Base-by-base conservation (phyloP, 495 filamentous ascomycete genomes). In the Talaromyces adpressus region DNA sequence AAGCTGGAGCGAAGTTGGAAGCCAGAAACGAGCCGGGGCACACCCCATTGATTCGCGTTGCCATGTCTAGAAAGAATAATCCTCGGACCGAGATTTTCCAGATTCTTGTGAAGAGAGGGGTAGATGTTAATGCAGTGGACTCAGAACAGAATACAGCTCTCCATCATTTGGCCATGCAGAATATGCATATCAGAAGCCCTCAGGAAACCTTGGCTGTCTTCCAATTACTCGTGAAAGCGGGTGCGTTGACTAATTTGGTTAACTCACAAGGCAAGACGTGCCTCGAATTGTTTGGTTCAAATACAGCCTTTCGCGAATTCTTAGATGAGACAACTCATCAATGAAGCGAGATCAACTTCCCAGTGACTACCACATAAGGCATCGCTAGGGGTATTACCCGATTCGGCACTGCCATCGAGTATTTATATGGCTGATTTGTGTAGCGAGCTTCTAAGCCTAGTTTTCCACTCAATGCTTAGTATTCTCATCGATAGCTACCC, bases 261-360 rank as follows among this genome's bases (percentile, higher is more conserved):
- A 59, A 59, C 34, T 61, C 16, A 22, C 41, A 61, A 32, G 59
- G 59, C 41, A 51, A 61, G 51, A 61, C 59, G 1, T 61, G 59
- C 59, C 51, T 61, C 22, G 59, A 61, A 52, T 52, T 61, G 18
- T 61, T 61, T 41, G 51, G 27, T 61, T 61, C 59, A 34, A 52
- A 23, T 27, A 4, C 25, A 27, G 4, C 25, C 25, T 27, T 27
- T 27, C 25, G 25, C 25, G 25, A 27, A 27, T 27, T 27, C 25
- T 27, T 27, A 27, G 25, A 27, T 27, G n/a, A n/a, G n/a, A n/a
- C n/a, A n/a, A n/a, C n/a, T n/a, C n/a, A n/a, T n/a, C n/a, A n/a
- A n/a, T n/a, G n/a, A n/a, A n/a, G n/a, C n/a, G n/a, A n/a, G n/a
- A n/a, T n/a, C n/a, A n/a, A n/a, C n/a, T n/a, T n/a, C n/a, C n/a